Evolutionary conservation across 257 asterid species (phyloP), one percentile per base, ranked within the genome.

Genomic region (Solanum phureja): DNA sequence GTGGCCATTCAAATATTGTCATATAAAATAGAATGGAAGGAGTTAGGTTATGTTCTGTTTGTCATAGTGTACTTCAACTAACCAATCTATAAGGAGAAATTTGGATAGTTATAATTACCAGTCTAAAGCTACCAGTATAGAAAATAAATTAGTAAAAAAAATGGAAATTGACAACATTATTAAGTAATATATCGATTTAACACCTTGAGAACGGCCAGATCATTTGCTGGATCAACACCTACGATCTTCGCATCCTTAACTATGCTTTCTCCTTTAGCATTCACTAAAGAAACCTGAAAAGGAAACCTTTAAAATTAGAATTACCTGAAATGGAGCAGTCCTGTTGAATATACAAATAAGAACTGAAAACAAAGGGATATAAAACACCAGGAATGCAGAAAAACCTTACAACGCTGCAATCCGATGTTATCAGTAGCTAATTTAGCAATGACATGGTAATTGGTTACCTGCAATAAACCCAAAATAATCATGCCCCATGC

Each of bases 341-440:
- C 33, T 34, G 77, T 83, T 24, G 35, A 82, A 34, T 23, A 11
- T 56, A 40, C 56, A 27, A 24, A 14, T 68, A 74, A 37, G 74
- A 72, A 86, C 42, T 24, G 40, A 62, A 87, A 73, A 81, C 74
- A 85, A 46, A 27, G 40, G 84, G 84, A 46, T 44, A 11, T 10
- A 14, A 79, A 81, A 37, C 19, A 74, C 13, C 23, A 81, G 52
- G 69, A 85, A 75, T 60, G 73, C 87, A 88, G 87, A 91, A 93
- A 91, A 91, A 96, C 99, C 98, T 94, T 94, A 94, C 99, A 96
- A 89, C 92, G 94, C 90, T 93, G 99, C 86, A 93, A 93, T 87
- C 98, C 98, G 85, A 92, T 94, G 73, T 33, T 88, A 71, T 95
- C 98, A 11, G 98, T 93, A 62, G 95, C 96, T 92, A 96, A 86